Percentiles rank a stretch among this genome's conserved stretches.
Conservation (phyloP, 2,329 filamentous ascomycete genomes). For the Metarhizium rileyi region DNA sequence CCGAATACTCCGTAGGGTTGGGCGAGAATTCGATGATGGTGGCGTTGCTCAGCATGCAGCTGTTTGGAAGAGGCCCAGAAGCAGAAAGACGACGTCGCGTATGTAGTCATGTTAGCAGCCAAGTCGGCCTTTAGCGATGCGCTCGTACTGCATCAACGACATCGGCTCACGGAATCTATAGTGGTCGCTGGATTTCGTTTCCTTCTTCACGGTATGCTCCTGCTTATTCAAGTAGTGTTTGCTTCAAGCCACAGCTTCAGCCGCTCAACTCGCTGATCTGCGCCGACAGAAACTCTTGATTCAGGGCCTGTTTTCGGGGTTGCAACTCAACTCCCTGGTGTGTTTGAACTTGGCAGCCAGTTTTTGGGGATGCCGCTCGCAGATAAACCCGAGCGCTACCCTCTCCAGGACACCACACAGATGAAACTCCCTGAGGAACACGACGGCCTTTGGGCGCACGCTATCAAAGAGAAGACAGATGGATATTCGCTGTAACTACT, state of each 20-base stretch:
- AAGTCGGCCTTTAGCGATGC: too few species aligned
- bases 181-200: too few species aligned
- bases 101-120: too few species aligned
- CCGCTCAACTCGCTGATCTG: neutral
- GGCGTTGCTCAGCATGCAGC: too few species aligned
- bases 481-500: neutral
- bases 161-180: too few species aligned
- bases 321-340: conserved; percentile 10
- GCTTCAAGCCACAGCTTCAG: neutral
- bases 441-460: conserved; percentile 11
- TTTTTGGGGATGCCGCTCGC: conserved; percentile 16
- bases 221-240: neutral
- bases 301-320: conserved; percentile 11
- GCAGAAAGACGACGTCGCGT: too few species aligned
- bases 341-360: conserved; percentile 10
- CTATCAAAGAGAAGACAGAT: conserved; percentile 3
- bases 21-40: neutral
- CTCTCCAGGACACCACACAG: conserved; percentile 6
- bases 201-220: neutral
- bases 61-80: too few species aligned
- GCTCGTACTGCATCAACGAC: too few species aligned
- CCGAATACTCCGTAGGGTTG: neutral
- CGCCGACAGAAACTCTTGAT: conserved; percentile 10
- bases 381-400: conserved; percentile 9
- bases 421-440: conserved; percentile 10